Base-by-base conservation (phyloP, 352 stramenopile species). In the Globisporangium parvum region DNA sequence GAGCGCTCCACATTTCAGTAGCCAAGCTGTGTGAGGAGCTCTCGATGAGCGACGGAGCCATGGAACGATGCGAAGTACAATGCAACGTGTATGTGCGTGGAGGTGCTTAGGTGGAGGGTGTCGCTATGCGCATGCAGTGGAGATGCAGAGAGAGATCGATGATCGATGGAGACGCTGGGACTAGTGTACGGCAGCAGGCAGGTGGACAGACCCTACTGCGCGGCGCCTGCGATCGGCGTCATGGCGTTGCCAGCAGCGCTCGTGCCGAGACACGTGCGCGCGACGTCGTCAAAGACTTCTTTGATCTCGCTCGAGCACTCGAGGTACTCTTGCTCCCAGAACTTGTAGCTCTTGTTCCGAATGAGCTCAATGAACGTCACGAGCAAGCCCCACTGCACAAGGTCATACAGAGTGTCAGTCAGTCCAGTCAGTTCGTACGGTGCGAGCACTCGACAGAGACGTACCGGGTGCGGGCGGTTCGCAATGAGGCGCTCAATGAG, bases 331-430 rank as follows among this genome's bases (percentile, higher is more conserved):
- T 99, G 96, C 62, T 91, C 92, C 97, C 97, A 99, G 65, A 99
- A 99, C 64, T 93, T 95, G 82, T 99, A 99, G 62, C 95, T 96
- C 60, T 98, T 96, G 80, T 99, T 99, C 72, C 98, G 98, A 56
- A 99, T 99, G 33, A 99, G 84, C 74, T 99, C 97, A 53, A 99
- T 99, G 71, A 99, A 99, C 12, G 97, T 99, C 56, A 99, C 97
- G 10, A 99, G 71, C 47, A 99, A 71, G 17, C 96, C 96, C 96
- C 96, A 99, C 60, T 77, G 44, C 9, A 17, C 17, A 47, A 53
- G n/a, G n/a, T n/a, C n/a, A 26, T 33, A 21, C 11, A 18, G 15
- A 9, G 2, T 2, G 47, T 63, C 48, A 62, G 42, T 46, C 17
- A 39, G 44, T 21, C n/a, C n/a, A n/a, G n/a, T n/a, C n/a, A n/a